Conservation (phyloP, 306 rosid species). For the Ammopiptanthus mongolicus region DNA sequence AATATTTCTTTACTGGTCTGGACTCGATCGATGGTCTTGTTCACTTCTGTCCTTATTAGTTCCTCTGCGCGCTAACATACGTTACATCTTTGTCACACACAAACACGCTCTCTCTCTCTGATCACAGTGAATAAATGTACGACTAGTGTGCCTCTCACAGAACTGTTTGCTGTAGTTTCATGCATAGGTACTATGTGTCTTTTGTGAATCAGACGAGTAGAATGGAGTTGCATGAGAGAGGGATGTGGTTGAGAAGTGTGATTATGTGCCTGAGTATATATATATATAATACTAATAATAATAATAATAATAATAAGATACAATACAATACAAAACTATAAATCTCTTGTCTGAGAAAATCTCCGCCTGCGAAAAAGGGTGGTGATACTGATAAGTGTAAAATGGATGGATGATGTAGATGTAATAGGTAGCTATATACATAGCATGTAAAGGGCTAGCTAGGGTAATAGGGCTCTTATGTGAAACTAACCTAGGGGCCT, state of each 20-base stretch:
- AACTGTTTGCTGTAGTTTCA: constrained; percentile 69
- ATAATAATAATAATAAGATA: background rate
- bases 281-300: background rate
- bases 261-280: background rate
- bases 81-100: constrained; percentile 70
- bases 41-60: constrained; percentile 42
- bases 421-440: background rate
- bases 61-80: constrained; percentile 32
- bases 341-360: constrained; percentile 32
- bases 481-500: constrained; percentile 43
- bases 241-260: constrained; percentile 37
- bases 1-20: constrained; percentile 30
- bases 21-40: constrained; percentile 15
- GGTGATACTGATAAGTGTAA: background rate
- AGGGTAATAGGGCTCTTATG: constrained; percentile 14
- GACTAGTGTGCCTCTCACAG: constrained; percentile 42
- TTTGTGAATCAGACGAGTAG: constrained; percentile 46
- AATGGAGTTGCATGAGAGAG: constrained; percentile 41
- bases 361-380: constrained; percentile 4
- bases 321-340: background rate
- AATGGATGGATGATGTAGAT: too few species aligned
- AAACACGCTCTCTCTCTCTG: constrained; percentile 21
- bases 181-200: constrained; percentile 50
- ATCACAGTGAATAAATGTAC: constrained; percentile 49
- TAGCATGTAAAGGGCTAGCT: constrained; percentile 16